A percentile compares a stretch with the other conserved stretches of the same genome.
Conservation (phyloP, 2,329 filamentous ascomycete genomes). For the Pseudomassariella vexata region DNA sequence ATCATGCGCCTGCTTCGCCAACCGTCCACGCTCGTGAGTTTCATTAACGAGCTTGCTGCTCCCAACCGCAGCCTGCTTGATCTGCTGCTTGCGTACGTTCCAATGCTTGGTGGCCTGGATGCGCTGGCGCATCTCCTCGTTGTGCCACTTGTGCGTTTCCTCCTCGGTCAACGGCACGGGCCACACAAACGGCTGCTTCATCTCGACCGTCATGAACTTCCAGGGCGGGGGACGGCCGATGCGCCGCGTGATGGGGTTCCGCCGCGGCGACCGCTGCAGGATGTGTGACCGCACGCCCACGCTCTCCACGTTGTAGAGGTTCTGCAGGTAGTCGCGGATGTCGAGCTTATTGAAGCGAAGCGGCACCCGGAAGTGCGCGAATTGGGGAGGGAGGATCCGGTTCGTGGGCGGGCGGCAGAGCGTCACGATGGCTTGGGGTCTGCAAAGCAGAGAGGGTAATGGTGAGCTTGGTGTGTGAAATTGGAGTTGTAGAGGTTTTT, state of each 20-base stretch:
- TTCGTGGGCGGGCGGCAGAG: conserved; percentile 7
- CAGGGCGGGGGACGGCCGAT: conserved; percentile 66
- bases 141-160: conserved; percentile 54
- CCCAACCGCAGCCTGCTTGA: too few species aligned
- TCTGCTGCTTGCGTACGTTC: conserved; percentile 27
- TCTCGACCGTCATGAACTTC: conserved; percentile 94
- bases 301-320: conserved; percentile 73
- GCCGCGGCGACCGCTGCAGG: conserved; percentile 56
- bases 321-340: conserved; percentile 87
- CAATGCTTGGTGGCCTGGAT: conserved; percentile 39
- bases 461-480: too few species aligned
- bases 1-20: conserved; percentile 52
- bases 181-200: conserved; percentile 84
- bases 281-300: conserved; percentile 74
- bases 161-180: conserved; percentile 60
- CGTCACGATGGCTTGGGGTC: conserved; percentile 8
- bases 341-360: conserved; percentile 95
- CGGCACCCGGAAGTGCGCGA: conserved; percentile 86
- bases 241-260: conserved; percentile 40
- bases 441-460: neutral
- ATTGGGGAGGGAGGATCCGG: conserved; percentile 54
- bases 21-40: conserved; percentile 30
- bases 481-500: neutral
- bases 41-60: conserved; percentile 23
- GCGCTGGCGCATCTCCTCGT: conserved; percentile 49